Percentiles rank a stretch among this genome's conserved stretches.
These are phyloP conservation scores for Kokia cookei DNA, from an alignment of 441 rosid genomes.

Conservation along the genomic window DNA sequence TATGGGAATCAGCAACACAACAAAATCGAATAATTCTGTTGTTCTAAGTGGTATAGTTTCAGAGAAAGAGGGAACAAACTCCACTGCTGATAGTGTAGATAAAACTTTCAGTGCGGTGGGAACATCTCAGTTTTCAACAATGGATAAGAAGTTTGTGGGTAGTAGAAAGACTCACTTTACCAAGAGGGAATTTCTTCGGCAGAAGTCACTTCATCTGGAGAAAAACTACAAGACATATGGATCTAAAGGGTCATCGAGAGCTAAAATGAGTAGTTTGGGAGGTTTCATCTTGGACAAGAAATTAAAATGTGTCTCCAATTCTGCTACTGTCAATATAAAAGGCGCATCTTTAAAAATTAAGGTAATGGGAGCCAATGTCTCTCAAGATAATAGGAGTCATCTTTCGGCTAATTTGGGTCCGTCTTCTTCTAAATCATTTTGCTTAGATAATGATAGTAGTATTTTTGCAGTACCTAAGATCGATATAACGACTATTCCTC, in stretches of 20 bases:
- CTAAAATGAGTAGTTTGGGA: conserved; percentile 47
- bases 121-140: conserved; percentile 43
- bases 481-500: conserved; percentile 13
- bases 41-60: conserved; percentile 31
- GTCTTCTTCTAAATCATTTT: conserved; percentile 26
- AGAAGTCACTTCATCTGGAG: conserved; percentile 71
- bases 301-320: conserved; percentile 45
- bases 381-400: conserved; percentile 36
- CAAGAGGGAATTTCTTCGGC: conserved; percentile 75
- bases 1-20: conserved; percentile 25
- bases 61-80: conserved; percentile 45
- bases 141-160: conserved; percentile 56
- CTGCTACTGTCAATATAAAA: conserved; percentile 44
- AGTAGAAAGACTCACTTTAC: conserved; percentile 55
- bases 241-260: conserved; percentile 50
- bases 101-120: conserved; percentile 38
- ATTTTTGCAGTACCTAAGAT: conserved; percentile 27
- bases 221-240: conserved; percentile 71
- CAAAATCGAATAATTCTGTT: conserved; percentile 43
- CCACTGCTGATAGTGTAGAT: conserved; percentile 31
- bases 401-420: conserved; percentile 16
- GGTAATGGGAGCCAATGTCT: conserved; percentile 43
- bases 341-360: conserved; percentile 53
- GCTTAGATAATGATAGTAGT: conserved; percentile 21
- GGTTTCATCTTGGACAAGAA: conserved; percentile 54